phyloP scores from a whole-genome alignment of 345 rosid species.

The Rhizophora mangle region DNA sequence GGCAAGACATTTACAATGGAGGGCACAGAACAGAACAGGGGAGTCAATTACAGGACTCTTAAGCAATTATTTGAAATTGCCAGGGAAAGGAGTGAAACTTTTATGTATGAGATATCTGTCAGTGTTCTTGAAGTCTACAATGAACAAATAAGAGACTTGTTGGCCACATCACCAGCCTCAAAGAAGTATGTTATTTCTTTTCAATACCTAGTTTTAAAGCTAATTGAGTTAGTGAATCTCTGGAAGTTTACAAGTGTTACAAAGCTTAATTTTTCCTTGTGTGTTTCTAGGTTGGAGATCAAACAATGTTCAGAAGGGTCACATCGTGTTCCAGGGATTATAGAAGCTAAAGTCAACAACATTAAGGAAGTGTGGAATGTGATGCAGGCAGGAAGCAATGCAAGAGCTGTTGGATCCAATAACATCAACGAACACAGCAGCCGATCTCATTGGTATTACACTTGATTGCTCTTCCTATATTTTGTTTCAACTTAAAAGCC shows the following conservation, averaged over 20 bases:
- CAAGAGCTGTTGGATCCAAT: constrained; percentile 94
- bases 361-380: constrained; percentile 83
- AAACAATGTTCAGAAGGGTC: constrained; percentile 82
- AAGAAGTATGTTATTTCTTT: constrained; percentile 52
- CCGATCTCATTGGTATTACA: constrained; percentile 85
- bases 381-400: constrained; percentile 83
- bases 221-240: neutral
- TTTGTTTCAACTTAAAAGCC: neutral
- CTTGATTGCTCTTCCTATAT: constrained; percentile 3
- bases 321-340: constrained; percentile 85
- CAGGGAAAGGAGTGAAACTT: constrained; percentile 71
- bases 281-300: constrained; percentile 67
- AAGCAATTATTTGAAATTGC: constrained; percentile 72
- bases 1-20: constrained; percentile 99
- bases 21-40: constrained; percentile 76
- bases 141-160: constrained; percentile 90
- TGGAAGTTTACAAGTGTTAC: constrained; percentile 4
- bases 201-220: neutral
- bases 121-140: constrained; percentile 98
- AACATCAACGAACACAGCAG: constrained; percentile 97
- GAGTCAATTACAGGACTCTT: constrained; percentile 93
- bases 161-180: constrained; percentile 73
- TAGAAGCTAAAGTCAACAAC: constrained; percentile 75
- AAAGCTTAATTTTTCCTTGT: constrained; percentile 5
- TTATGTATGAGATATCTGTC: constrained; percentile 67